These are phyloP conservation scores for Dactylellina parvicollis DNA, from an alignment of 2,329 filamentous ascomycete species.

Conservation along the genomic window DNA sequence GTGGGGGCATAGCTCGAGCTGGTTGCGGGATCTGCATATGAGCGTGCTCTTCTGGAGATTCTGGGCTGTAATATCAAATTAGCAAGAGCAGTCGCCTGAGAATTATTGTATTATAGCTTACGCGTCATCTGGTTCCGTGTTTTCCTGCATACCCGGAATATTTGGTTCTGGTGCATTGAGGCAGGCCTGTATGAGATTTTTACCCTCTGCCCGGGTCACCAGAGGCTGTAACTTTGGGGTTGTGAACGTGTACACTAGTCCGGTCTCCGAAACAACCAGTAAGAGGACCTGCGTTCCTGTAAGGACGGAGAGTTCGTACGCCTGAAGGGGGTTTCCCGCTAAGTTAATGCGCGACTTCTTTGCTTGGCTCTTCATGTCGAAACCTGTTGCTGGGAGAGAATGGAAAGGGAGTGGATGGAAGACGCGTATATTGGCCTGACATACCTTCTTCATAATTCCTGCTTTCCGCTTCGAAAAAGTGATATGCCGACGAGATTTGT, in stretches of 20 bases:
- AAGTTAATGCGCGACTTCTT: no score
- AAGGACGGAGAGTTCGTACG: constrained; percentile 95
- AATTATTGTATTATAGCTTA: constrained; percentile 39
- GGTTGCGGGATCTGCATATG: constrained; percentile 78
- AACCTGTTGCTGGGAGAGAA: not conserved
- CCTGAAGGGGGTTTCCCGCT: no score
- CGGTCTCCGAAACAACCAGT: constrained; percentile 95
- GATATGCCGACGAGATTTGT: constrained; percentile 99
- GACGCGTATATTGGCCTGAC: constrained; percentile 13
- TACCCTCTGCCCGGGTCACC: constrained; percentile 97
- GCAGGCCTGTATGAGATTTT: constrained; percentile 98
- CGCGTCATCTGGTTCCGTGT: constrained; percentile 72
- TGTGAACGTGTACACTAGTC: constrained; percentile 97
- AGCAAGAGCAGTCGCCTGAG: not conserved
- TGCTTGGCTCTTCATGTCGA: no score
- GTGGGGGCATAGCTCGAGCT: constrained; percentile 68
- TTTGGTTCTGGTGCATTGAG: constrained; percentile 90
- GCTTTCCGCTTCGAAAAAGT: constrained; percentile 99
- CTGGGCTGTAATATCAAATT: constrained; percentile 67
- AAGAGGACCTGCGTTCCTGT: constrained; percentile 97
- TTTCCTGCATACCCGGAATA: constrained; percentile 78
- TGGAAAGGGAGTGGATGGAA: not conserved
- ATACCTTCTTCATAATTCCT: constrained; percentile 99
- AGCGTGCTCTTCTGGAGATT: constrained; percentile 89
- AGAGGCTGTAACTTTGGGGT: constrained; percentile 98